Evolutionary conservation across 805 yeast genomes (phyloP).

Genomic region (Yarrowia osloensis): DNA sequence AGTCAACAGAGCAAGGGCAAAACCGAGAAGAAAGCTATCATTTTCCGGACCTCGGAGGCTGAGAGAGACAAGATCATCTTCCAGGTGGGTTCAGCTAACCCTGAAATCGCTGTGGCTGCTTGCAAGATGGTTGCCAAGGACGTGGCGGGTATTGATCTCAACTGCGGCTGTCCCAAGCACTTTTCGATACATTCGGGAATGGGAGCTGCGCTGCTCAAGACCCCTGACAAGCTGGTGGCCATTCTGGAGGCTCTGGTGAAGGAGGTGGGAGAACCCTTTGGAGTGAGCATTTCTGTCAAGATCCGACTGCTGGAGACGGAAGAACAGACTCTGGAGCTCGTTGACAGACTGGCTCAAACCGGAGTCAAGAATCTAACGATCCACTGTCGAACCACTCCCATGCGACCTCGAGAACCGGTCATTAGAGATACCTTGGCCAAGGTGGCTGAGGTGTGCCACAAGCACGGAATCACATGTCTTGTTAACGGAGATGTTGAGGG

Average conservation of each 20-base stretch:
- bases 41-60: constrained; percentile 70
- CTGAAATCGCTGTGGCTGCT: constrained; percentile 85
- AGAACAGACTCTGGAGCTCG: constrained; percentile 61
- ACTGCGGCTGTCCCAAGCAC: constrained; percentile 97
- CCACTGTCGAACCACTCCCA: constrained; percentile 85
- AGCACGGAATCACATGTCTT: constrained; percentile 66
- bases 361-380: constrained; percentile 86
- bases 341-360: constrained; percentile 61
- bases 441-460: constrained; percentile 62
- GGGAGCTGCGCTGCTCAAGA: constrained; percentile 90
- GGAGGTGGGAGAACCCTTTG: constrained; percentile 74
- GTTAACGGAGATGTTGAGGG: constrained; percentile 77
- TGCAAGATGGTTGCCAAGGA: constrained; percentile 78
- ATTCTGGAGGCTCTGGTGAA: constrained; percentile 70
- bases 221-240: constrained; percentile 75
- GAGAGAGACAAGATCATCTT: constrained; percentile 75
- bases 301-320: constrained; percentile 73
- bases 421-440: constrained; percentile 66
- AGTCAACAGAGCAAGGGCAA: constrained; percentile 36
- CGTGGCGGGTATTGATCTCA: constrained; percentile 90
- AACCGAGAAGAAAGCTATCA: constrained; percentile 50
- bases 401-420: constrained; percentile 83
- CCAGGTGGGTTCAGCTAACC: constrained; percentile 85
- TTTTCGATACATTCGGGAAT: constrained; percentile 93
- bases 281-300: constrained; percentile 86